Conservation (phyloP, 192 early-diverging fungal genomes). For the Podila epicladia region DNA sequence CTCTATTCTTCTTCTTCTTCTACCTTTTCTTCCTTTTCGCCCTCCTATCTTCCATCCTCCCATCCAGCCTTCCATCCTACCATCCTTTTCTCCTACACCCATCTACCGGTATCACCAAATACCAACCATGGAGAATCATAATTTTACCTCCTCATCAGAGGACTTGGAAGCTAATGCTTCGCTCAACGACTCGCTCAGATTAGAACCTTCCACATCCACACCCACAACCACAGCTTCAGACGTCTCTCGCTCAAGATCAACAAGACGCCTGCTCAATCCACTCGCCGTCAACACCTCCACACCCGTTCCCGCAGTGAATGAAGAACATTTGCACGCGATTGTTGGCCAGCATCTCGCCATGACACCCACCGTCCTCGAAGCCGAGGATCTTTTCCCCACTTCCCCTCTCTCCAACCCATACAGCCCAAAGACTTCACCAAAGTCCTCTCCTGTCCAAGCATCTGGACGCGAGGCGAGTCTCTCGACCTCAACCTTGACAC, state of each 20-base stretch:
- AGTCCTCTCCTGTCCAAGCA: background rate
- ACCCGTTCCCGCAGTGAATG: background rate
- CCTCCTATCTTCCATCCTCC: background rate
- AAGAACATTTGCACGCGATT: constrained; percentile 23
- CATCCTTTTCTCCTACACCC: background rate
- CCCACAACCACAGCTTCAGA: background rate
- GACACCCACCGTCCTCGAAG: constrained; percentile 13
- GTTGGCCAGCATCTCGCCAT: constrained; percentile 26
- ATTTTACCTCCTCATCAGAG: background rate
- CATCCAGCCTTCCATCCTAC: background rate
- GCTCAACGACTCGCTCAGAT: background rate
- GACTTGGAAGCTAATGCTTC: background rate
- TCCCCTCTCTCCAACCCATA: background rate
- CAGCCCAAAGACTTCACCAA: background rate
- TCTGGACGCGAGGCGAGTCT: background rate
- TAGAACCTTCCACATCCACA: background rate
- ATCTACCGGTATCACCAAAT: background rate
- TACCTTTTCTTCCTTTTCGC: background rate
- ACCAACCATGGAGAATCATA: background rate
- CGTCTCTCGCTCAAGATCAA: constrained; percentile 14
- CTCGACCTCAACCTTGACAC: background rate
- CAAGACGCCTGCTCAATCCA: background rate
- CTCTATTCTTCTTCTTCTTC: background rate
- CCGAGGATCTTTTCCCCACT: background rate
- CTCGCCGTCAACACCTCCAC: constrained; percentile 6